These are phyloP conservation scores for Tubosaeta sp. DNA, from an alignment of 768 basidiomycete species.

Conservation along the genomic window DNA sequence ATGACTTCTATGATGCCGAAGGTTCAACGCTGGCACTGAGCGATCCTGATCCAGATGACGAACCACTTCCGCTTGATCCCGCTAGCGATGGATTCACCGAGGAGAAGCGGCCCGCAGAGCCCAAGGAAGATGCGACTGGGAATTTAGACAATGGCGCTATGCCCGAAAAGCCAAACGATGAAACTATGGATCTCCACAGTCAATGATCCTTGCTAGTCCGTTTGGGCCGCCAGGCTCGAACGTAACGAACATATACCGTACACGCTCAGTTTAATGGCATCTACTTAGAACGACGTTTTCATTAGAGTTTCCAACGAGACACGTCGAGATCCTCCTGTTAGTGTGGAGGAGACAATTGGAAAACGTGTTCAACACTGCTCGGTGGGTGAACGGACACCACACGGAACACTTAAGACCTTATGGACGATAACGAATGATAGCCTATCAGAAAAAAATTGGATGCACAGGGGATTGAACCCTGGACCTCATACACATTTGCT, in stretches of 20 bases:
- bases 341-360: neutral
- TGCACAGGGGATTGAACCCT: slow-evolving; percentile 27
- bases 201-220: neutral
- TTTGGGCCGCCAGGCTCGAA: neutral
- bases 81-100: neutral
- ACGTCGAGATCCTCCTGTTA: neutral
- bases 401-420: too few species aligned
- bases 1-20: slow-evolving; percentile 60
- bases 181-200: neutral
- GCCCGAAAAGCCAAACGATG: neutral
- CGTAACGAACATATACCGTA: slow-evolving; percentile 6
- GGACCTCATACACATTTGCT: slow-evolving; percentile 33
- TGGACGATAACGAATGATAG: too few species aligned
- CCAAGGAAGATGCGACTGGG: neutral
- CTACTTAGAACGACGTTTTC: slow-evolving; percentile 3
- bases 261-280: slow-evolving; percentile 5
- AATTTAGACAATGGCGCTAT: neutral
- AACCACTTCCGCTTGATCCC: slow-evolving; percentile 12
- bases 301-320: neutral
- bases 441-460: slow-evolving; percentile 21
- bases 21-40: slow-evolving; percentile 26
- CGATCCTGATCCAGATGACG: slow-evolving; percentile 28
- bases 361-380: too few species aligned
- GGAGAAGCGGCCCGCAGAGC: slow-evolving; percentile 2
- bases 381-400: too few species aligned